Evolutionary conservation across 2,329 filamentous ascomycete genomes (phyloP), one percentile per base, ranked within the genome.

Genomic region (Botryotinia globosa): DNA sequence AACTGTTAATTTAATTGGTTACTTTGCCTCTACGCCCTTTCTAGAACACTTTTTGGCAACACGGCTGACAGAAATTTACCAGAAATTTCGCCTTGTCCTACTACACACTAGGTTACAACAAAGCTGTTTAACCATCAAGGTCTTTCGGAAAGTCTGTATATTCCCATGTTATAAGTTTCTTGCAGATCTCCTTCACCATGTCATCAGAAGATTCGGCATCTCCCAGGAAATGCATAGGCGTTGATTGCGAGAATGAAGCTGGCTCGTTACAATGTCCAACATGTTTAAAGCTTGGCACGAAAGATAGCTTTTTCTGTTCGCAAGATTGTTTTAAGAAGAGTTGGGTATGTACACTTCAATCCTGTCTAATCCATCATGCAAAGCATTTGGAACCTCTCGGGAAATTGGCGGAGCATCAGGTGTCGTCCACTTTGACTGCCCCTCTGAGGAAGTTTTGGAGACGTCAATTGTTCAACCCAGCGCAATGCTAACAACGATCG

Each of bases 301-400:
- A 94, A 81, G 93, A 96, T 80, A 97, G 94, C 85, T 98, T 90
- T 84, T 99, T 98, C 85, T 99, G 96, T 85, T 94, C 94, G 42
- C 96, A 99, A 83, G 96, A 98, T 79, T 99, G 96, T 86, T 99
- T 99, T 85, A 98, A 98, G 87, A 91, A 90, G 83, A 99, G 94
- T 86, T 99, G 96, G 96, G 96, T 98, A 90, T 79, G 89, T 76
- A 39, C 34, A 20, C 29, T 61, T 34, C 2, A 29, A 42, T 67
- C 10, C 34, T 22, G 22, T 42, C 16, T 20, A 22, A 42, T 56
- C 37, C 64, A 67, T 54, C 16, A 8, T 4, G 18, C 48, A 29
- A 32, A n/a, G 14, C 10, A 4, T 54, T 32, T 56, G 20, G 25
- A 0, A 29, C 20, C 34, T 67, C 16, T n/a, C 10, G 20, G 22